A percentile compares a stretch with the other conserved stretches of the same genome.
Evolutionary conservation across 352 stramenopile genomes (phyloP).

Genomic region (Globisporangium cystogenes): DNA sequence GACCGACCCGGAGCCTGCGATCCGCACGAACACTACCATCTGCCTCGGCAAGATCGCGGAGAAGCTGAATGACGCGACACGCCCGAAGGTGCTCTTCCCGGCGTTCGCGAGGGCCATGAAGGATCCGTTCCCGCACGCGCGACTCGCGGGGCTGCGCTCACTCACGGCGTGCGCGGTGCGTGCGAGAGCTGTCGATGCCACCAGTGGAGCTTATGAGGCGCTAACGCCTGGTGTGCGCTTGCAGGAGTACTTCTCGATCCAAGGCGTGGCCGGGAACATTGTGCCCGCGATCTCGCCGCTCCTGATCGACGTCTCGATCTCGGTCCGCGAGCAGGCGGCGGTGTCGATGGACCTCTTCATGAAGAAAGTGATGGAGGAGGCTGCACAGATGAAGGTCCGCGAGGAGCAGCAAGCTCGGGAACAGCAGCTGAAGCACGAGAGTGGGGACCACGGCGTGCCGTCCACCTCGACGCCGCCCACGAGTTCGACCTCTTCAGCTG

Average conservation of each 20-base stretch:
- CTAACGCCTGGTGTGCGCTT: neutral
- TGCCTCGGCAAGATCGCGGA: slow-evolving; percentile 87
- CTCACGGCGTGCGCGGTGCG: slow-evolving; percentile 72
- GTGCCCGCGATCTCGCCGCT: slow-evolving; percentile 72
- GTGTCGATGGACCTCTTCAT: slow-evolving; percentile 75
- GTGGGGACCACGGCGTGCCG: slow-evolving; percentile 6
- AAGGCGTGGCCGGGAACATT: slow-evolving; percentile 66
- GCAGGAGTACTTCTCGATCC: slow-evolving; percentile 71
- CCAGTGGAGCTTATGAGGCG: neutral
- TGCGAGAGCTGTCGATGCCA: slow-evolving; percentile 8
- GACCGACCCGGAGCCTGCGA: slow-evolving; percentile 87
- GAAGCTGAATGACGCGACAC: slow-evolving; percentile 83
- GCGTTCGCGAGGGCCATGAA: slow-evolving; percentile 79
- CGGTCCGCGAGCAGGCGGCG: slow-evolving; percentile 72
- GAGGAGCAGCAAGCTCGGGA: slow-evolving; percentile 62
- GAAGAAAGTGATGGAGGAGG: slow-evolving; percentile 75
- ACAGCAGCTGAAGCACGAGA: slow-evolving; percentile 47
- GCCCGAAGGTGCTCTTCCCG: slow-evolving; percentile 86
- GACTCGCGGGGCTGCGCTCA: slow-evolving; percentile 80
- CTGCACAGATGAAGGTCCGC: slow-evolving; percentile 70
- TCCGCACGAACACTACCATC: slow-evolving; percentile 92
- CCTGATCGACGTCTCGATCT: slow-evolving; percentile 74
- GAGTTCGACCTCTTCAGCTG: slow-evolving; percentile 8
- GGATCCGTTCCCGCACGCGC: slow-evolving; percentile 87
- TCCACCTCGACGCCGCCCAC: slow-evolving; percentile 20